Percentiles rank a stretch among this genome's conserved stretches.
phyloP scores from a whole-genome alignment of 768 basidiomycete species.

The Termitomyces sp. region DNA sequence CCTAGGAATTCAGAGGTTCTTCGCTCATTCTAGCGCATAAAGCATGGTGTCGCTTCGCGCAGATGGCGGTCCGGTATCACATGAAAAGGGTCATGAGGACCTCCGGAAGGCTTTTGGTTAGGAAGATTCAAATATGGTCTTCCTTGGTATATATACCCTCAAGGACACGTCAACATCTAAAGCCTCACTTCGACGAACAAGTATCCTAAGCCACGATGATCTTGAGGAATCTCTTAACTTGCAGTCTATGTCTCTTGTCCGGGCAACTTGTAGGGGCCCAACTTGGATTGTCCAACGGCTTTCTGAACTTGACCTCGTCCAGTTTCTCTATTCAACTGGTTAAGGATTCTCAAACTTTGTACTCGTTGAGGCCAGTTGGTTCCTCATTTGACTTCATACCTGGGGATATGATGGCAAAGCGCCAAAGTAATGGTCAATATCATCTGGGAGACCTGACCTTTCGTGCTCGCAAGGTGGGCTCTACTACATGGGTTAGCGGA shows the following conservation, averaged over 20 bases:
- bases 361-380: constrained; percentile 37
- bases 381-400: constrained; percentile 47
- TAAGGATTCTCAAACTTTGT: constrained; percentile 51
- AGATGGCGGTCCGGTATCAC: constrained; percentile 3
- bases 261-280: constrained; percentile 17
- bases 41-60: neutral
- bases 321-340: constrained; percentile 40
- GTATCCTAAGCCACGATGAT: neutral
- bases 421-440: constrained; percentile 42
- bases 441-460: constrained; percentile 55
- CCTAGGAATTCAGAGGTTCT: neutral
- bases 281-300: constrained; percentile 42
- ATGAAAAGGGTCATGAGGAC: constrained; percentile 6
- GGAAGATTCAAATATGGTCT: neutral
- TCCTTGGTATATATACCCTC: neutral
- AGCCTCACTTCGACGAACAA: neutral
- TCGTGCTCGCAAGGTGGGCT: constrained; percentile 39
- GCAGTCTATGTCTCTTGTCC: constrained; percentile 1
- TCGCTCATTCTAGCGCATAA: neutral
- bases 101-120: neutral
- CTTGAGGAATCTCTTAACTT: constrained; percentile 1
- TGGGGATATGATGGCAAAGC: constrained; percentile 41
- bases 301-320: constrained; percentile 39
- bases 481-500: constrained; percentile 38
- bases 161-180: neutral